These are phyloP conservation scores for Termitomyces sp. DNA, from an alignment of 768 basidiomycete genomes.

Conservation along the genomic window DNA sequence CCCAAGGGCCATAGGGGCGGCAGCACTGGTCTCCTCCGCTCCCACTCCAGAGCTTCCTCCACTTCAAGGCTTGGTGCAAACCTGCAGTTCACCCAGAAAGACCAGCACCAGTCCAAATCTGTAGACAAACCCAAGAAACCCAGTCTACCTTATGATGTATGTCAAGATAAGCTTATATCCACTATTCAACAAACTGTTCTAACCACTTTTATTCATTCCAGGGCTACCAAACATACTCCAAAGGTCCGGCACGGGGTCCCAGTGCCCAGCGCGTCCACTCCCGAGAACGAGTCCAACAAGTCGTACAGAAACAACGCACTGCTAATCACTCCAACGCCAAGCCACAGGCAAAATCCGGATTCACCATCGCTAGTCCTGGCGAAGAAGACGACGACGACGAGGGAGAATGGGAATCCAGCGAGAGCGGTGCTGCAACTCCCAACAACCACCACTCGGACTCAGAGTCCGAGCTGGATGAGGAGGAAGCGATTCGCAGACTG, in stretches of 20 bases:
- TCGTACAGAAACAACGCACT: constrained; percentile 18
- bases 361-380: constrained; percentile 48
- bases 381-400: constrained; percentile 51
- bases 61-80: constrained; percentile 53
- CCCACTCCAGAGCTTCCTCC: constrained; percentile 62
- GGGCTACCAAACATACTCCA: constrained; percentile 19
- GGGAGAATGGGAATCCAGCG: constrained; percentile 68
- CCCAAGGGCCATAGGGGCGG: constrained; percentile 44
- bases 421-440: constrained; percentile 70
- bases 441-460: constrained; percentile 42
- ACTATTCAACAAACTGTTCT: neutral
- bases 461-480: constrained; percentile 30
- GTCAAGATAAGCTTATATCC: constrained; percentile 18
- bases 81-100: constrained; percentile 68
- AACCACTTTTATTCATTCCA: neutral
- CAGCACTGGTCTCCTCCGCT: constrained; percentile 41
- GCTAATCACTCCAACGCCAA: constrained; percentile 18
- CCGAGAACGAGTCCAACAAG: constrained; percentile 23
- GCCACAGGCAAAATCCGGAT: constrained; percentile 41
- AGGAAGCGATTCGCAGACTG: constrained; percentile 15
- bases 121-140: constrained; percentile 51
- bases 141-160: constrained; percentile 38
- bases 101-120: constrained; percentile 34
- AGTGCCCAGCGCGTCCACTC: constrained; percentile 31
- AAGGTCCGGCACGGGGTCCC: constrained; percentile 22